Conservation (phyloP, 2,329 filamentous ascomycete genomes). For the Calonectria pseudoreteaudii region DNA sequence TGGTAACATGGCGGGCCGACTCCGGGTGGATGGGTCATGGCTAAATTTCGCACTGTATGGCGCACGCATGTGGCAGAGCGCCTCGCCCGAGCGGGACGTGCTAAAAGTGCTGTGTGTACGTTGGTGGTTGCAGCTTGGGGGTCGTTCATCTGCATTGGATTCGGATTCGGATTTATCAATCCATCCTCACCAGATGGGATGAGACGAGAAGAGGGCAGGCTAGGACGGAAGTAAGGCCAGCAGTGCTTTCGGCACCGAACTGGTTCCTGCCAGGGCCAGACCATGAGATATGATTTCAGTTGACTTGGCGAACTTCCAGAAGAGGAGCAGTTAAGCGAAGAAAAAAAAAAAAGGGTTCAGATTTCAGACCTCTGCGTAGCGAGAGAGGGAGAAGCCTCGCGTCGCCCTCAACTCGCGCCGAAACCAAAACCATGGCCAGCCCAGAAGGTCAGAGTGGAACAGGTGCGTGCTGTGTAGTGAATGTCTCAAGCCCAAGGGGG, state of each 20-base stretch:
- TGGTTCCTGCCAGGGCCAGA: background rate
- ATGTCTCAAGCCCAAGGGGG: slow-evolving; percentile 7
- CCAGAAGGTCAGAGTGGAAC: background rate
- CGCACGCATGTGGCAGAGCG: slow-evolving; percentile 23
- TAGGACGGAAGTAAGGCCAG: background rate
- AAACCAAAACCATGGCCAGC: background rate
- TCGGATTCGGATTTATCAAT: slow-evolving; percentile 3
- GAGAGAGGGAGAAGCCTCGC: background rate
- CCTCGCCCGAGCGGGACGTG: slow-evolving; percentile 20
- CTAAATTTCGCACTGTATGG: slow-evolving; percentile 35
- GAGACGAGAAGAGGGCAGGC: background rate
- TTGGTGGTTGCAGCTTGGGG: background rate
- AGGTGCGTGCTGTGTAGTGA: background rate
- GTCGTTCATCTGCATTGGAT: background rate
- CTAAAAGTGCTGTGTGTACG: background rate
- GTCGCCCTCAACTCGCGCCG: background rate
- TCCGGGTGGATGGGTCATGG: slow-evolving; percentile 28
- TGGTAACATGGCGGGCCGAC: slow-evolving; percentile 35
- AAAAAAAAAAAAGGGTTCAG: slow-evolving; percentile 18
- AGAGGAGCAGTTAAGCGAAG: slow-evolving; percentile 26
- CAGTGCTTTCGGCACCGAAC: background rate
- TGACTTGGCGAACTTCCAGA: slow-evolving; percentile 19
- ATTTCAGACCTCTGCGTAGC: background rate
- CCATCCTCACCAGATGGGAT: background rate
- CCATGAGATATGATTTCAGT: background rate